Evolutionary conservation across 169 alveolate genomes (phyloP).

Genomic region (Perkinsus olseni): DNA sequence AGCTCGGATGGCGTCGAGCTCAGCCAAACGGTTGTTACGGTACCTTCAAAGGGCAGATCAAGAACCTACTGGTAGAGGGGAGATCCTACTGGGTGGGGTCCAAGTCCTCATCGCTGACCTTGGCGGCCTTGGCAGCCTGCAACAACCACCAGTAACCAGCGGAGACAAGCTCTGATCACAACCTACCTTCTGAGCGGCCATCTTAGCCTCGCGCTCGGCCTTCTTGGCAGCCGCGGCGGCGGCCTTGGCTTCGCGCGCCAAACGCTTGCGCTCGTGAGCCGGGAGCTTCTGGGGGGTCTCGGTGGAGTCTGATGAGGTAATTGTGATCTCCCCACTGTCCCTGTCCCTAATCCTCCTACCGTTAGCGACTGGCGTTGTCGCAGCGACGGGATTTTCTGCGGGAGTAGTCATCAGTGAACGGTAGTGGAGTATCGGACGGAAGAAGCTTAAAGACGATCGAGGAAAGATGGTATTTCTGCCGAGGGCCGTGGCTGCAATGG

Average conservation of each 20-base stretch:
- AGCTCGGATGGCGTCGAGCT: conserved; percentile 32
- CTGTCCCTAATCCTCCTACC: background rate
- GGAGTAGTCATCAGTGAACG: background rate
- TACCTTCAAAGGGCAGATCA: conserved; percentile 1
- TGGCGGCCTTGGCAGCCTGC: background rate
- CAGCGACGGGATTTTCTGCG: background rate
- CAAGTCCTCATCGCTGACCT: conserved; percentile 29
- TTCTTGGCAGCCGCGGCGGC: background rate
- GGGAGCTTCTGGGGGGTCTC: background rate
- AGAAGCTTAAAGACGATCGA: conserved; percentile 2
- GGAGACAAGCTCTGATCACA: background rate
- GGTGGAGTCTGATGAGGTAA: background rate
- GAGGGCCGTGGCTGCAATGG: background rate
- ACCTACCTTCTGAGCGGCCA: background rate
- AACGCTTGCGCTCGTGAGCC: background rate
- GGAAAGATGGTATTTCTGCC: background rate
- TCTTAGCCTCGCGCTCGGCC: conserved; percentile 1
- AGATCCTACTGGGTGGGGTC: conserved; percentile 37
- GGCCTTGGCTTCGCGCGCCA: background rate
- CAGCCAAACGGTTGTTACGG: conserved; percentile 35
- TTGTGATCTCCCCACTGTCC: background rate
- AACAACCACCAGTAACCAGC: background rate
- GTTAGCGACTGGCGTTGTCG: background rate
- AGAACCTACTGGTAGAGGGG: background rate
- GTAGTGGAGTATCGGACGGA: background rate